Conservation (phyloP, 78 protist species). For the Dictyostelium discoideum region dicty_2.7 NC_007089.4:2048501-2049000, state of each 20-base stretch:
- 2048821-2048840: constrained; percentile 20
- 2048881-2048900: constrained; percentile 10
- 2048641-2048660: not conserved
- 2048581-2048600: constrained; percentile 41
- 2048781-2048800: constrained; percentile 6
- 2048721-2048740: constrained; percentile 25
- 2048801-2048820: not conserved
- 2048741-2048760: not conserved
- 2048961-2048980: not conserved
- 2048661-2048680: not conserved
- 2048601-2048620: constrained; percentile 6
- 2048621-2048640: constrained; percentile 13
- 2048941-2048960: too few relatives aligned
- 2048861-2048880: not conserved
- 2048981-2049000: not conserved
- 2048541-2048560: constrained; percentile 26
- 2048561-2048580: constrained; percentile 14
- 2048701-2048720: constrained; percentile 15
- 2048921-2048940: not conserved
- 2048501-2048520: not conserved
- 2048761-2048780: constrained; percentile 36
- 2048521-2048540: constrained; percentile 27
- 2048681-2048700: not conserved
- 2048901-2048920: not conserved
- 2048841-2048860: constrained; percentile 6